phyloP scores from a whole-genome alignment of 2,329 filamentous ascomycete species.

The Stagonosporopsis vannaccii region DNA sequence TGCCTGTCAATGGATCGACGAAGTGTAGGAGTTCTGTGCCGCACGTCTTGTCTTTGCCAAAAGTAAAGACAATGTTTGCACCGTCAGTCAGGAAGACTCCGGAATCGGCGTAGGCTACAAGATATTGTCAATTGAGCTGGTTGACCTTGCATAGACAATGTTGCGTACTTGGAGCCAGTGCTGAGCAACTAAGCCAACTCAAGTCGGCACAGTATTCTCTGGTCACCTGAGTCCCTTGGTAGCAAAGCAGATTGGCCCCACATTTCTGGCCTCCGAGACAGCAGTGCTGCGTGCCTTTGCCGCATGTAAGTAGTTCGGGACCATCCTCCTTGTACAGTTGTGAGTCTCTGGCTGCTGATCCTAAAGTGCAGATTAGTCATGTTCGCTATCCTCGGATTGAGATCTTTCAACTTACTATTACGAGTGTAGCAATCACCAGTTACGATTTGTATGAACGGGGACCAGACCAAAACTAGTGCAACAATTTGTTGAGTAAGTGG shows the following conservation, averaged over 20 bases:
- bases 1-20: background rate
- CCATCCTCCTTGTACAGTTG: no score
- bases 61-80: background rate
- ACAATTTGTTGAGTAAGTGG: background rate
- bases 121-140: no score
- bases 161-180: no score
- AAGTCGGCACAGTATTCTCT: background rate
- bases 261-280: background rate
- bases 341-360: background rate
- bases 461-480: no score
- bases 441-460: no score
- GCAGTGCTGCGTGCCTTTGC: background rate
- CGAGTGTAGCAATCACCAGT: no score
- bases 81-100: background rate
- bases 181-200: background rate
- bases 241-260: constrained; percentile 2
- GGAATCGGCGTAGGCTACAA: background rate
- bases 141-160: no score
- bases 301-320: background rate
- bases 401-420: background rate
- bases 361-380: no score
- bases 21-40: background rate
- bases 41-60: background rate
- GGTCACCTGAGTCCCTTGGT: background rate
- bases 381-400: no score